Conservation (phyloP, 208 protist species). For the Acanthamoeba triangularis region DNA sequence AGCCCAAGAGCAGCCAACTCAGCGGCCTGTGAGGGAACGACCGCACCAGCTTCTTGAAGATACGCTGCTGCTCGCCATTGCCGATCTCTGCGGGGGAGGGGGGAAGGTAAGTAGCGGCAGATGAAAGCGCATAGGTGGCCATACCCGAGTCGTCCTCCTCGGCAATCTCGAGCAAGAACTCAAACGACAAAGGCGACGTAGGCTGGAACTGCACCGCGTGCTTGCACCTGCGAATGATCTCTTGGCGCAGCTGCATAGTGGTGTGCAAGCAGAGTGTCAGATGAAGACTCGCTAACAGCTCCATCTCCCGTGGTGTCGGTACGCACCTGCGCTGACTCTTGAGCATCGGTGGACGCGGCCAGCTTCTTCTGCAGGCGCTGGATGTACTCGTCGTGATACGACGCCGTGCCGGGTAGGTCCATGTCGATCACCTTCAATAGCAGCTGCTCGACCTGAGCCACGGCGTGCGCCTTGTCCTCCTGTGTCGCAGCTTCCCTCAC, state of each 20-base stretch:
- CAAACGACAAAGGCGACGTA: conserved; percentile 4
- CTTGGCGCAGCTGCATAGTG: conserved; percentile 7
- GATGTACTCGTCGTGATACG: conserved; percentile 42
- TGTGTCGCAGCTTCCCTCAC: background rate
- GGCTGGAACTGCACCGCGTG: background rate
- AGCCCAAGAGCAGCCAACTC: conserved; percentile 26
- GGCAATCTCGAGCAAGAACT: background rate
- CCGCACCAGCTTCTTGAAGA: conserved; percentile 34
- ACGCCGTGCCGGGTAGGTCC: background rate
- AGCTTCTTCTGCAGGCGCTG: background rate
- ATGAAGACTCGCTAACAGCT: background rate
- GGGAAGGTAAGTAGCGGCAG: background rate
- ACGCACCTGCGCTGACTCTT: background rate
- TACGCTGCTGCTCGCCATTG: background rate
- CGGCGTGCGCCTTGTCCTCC: conserved; percentile 11
- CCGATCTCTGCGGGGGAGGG: background rate
- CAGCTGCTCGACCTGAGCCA: conserved; percentile 30
- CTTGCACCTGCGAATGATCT: background rate
- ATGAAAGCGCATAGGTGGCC: background rate
- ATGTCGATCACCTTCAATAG: conserved; percentile 43
- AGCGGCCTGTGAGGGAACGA: conserved; percentile 50
- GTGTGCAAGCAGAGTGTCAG: too few species aligned
- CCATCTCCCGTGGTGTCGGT: too few species aligned
- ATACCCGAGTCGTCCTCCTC: conserved; percentile 52
- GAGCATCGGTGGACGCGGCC: background rate